phyloP scores from a whole-genome alignment of 1,284 basidiomycete species.

The Clitocybe nebularis region DNA sequence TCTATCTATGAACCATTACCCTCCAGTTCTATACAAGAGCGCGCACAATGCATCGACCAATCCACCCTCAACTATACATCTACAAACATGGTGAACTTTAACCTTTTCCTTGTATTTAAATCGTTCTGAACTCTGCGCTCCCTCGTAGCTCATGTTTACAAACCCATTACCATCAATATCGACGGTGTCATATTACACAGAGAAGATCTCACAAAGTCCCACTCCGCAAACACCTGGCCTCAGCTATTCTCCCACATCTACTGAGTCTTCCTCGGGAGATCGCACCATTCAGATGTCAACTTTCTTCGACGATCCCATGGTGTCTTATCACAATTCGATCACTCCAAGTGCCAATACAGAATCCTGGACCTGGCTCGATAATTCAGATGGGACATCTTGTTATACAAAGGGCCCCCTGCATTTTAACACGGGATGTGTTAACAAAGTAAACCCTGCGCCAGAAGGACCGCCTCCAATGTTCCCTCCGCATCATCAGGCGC shows the following conservation, averaged over 20 bases:
- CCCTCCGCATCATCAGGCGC: no score
- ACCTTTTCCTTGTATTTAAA: not conserved
- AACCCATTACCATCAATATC: constrained; percentile 3
- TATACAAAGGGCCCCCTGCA: not conserved
- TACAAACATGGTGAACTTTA: constrained; percentile 1
- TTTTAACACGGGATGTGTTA: not conserved
- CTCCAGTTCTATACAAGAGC: no score
- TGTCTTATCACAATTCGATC: constrained; percentile 3
- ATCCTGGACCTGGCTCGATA: constrained; percentile 24
- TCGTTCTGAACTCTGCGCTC: not conserved
- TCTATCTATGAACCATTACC: no score
- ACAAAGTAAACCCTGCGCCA: not conserved
- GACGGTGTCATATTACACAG: constrained; percentile 2
- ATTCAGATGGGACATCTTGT: constrained; percentile 3
- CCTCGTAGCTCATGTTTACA: not conserved
- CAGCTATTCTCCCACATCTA: constrained; percentile 52
- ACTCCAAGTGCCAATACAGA: constrained; percentile 20
- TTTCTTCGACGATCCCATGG: constrained; percentile 38
- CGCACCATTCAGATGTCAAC: constrained; percentile 50
- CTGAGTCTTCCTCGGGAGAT: constrained; percentile 48
- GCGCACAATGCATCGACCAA: no score
- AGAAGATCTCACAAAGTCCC: constrained; percentile 24
- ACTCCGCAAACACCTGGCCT: constrained; percentile 50
- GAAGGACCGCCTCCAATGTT: no score
- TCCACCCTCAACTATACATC: no score